Evolutionary conservation across 2,329 filamentous ascomycete species (phyloP), one percentile per base, ranked within the genome.

Genomic region (Botrytis cinerea): DNA sequence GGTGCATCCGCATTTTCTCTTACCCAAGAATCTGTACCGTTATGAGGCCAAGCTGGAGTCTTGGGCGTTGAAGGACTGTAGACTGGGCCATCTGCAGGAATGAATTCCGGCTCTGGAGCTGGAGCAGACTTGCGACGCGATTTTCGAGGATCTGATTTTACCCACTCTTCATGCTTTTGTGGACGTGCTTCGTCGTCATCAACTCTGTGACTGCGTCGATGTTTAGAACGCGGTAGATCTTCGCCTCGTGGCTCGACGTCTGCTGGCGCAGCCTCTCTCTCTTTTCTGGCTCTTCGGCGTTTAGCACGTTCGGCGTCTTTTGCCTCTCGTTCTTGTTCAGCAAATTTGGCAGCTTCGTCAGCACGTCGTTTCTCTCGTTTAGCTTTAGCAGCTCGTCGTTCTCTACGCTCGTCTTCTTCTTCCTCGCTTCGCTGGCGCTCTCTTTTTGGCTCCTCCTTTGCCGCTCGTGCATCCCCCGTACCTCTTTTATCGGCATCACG

Each of bases 1-100:
- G 87, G 87, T 4, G 88, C 88, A 76, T 90, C 89, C 2, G 86
- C 88, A 77, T 90, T 86, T 20, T 91, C 88, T 80, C 90, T 90
- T 7, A 91, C 89, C 89, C 89, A 91, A 0, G 88, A 90, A 14
- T 87, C 88, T 0, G 89, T 91, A 40, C 89, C 89, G 10, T 87
- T 90, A 79, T 90, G 87, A 28, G 89, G 89, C 89, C 89, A 91
- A 16, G 83, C 83, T 14, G 84, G 75, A 69, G 78, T 82, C 38
- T 77, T 80, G 73, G 78, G 79, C 51, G 74, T 78, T 12, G 78
- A 76, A 67, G 77, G 76, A 67, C 75, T 78, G 54, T 79, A 76
- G 22, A 79, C 78, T 25, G 75, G 78, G 6, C 78, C 79, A 68
- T 80, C 79, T 7, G 76, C 76, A 32, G 78, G 76, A 28, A 78